These are phyloP conservation scores for Pontederia paniculata DNA, from an alignment of 176 grass and related monocot genomes.

Conservation along the genomic window DNA sequence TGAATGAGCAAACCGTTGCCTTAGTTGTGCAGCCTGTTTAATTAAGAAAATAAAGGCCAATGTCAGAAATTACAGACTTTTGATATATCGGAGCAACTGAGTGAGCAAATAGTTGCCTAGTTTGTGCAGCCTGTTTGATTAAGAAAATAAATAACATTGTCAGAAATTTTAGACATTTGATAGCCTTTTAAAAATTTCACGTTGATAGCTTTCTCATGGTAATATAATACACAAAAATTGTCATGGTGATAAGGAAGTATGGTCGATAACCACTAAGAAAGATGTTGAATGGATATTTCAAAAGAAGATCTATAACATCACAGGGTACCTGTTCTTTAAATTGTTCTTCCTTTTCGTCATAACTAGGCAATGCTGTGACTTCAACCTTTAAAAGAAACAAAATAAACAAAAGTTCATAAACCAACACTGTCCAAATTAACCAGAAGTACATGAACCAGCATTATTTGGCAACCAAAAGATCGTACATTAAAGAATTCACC, in stretches of 20 bases:
- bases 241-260: too few species aligned
- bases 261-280: too few species aligned
- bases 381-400: slow-evolving; percentile 42
- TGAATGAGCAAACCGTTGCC: slow-evolving; percentile 63
- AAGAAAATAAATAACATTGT: not conserved
- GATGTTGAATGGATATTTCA: too few species aligned
- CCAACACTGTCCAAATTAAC: not conserved
- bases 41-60: slow-evolving; percentile 10
- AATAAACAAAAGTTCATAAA: not conserved
- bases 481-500: slow-evolving; percentile 90
- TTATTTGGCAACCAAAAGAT: slow-evolving; percentile 2
- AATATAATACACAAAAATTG: too few species aligned
- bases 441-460: not conserved
- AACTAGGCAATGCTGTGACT: slow-evolving; percentile 74
- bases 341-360: slow-evolving; percentile 77
- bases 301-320: not conserved
- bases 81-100: not conserved
- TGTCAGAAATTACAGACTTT: not conserved
- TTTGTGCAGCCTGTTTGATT: not conserved
- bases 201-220: too few species aligned
- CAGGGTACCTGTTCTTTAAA: slow-evolving; percentile 63
- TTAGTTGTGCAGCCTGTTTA: slow-evolving; percentile 54
- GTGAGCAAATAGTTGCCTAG: not conserved
- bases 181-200: too few species aligned
- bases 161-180: not conserved